These are phyloP conservation scores for Ogataea trehalophila DNA, from an alignment of 805 yeast genomes.

Conservation along the genomic window DNA sequence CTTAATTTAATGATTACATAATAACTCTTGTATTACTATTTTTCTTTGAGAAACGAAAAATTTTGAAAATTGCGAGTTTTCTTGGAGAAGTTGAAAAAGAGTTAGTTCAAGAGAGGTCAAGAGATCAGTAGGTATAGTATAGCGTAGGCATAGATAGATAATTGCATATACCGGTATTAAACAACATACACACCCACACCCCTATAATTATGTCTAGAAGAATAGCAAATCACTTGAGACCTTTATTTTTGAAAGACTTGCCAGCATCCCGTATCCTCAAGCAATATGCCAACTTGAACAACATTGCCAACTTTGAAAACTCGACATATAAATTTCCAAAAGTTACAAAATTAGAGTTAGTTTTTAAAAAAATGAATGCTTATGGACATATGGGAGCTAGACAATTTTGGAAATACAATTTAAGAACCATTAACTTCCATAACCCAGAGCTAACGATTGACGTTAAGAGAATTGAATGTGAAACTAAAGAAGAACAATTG, in stretches of 20 bases:
- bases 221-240: slow-evolving; percentile 19
- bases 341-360: slow-evolving; percentile 42
- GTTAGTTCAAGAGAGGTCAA: too few species aligned
- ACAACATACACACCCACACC: neutral
- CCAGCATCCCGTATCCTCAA: slow-evolving; percentile 40
- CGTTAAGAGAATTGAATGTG: slow-evolving; percentile 49
- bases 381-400: slow-evolving; percentile 64
- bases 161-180: too few species aligned
- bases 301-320: slow-evolving; percentile 44
- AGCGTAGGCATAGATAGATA: too few species aligned
- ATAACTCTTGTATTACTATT: too few species aligned
- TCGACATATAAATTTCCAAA: slow-evolving; percentile 36
- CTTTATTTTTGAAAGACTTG: slow-evolving; percentile 27
- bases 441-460: slow-evolving; percentile 66
- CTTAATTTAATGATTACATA: too few species aligned
- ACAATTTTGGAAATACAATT: slow-evolving; percentile 66
- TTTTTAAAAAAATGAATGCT: slow-evolving; percentile 43
- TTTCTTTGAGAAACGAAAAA: too few species aligned
- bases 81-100: too few species aligned
- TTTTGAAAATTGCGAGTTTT: too few species aligned
- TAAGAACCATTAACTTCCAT: slow-evolving; percentile 78
- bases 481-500: slow-evolving; percentile 36
- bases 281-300: slow-evolving; percentile 47
- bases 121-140: too few species aligned
- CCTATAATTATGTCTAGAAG: slow-evolving; percentile 11